These are phyloP conservation scores for Pilobolus umbonatus DNA, from an alignment of 192 early-diverging fungal genomes.

Conservation along the genomic window DNA sequence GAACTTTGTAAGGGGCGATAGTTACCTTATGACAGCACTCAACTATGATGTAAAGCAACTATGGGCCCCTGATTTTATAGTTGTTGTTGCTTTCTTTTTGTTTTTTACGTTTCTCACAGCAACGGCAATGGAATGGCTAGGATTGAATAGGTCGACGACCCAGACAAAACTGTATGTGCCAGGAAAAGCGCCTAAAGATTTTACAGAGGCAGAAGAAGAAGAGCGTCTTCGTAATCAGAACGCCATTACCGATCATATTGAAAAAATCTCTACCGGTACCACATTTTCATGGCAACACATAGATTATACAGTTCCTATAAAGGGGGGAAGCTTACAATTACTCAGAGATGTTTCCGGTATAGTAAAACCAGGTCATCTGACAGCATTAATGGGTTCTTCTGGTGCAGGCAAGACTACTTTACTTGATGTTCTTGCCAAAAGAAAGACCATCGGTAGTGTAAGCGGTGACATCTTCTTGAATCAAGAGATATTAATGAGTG, in stretches of 20 bases:
- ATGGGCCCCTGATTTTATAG: slow-evolving; percentile 56
- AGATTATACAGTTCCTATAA: slow-evolving; percentile 64
- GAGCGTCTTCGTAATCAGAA: slow-evolving; percentile 27
- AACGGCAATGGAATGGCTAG: slow-evolving; percentile 46
- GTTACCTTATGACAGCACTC: slow-evolving; percentile 50
- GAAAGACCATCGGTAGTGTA: slow-evolving; percentile 66
- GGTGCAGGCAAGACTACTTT: slow-evolving; percentile 76
- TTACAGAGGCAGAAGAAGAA: slow-evolving; percentile 23
- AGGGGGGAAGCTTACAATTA: slow-evolving; percentile 56
- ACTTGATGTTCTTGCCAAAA: slow-evolving; percentile 64
- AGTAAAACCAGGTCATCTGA: slow-evolving; percentile 67
- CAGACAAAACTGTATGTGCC: slow-evolving; percentile 46
- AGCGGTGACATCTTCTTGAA: slow-evolving; percentile 65
- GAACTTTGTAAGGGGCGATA: slow-evolving; percentile 49
- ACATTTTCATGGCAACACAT: slow-evolving; percentile 61
- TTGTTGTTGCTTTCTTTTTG: slow-evolving; percentile 44
- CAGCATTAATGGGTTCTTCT: slow-evolving; percentile 73
- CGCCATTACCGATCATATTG: slow-evolving; percentile 30
- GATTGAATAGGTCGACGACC: slow-evolving; percentile 39
- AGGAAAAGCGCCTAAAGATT: slow-evolving; percentile 23
- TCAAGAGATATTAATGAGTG: slow-evolving; percentile 50
- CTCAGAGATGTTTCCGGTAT: slow-evolving; percentile 65
- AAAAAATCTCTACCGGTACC: slow-evolving; percentile 33
- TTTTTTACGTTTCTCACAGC: slow-evolving; percentile 37
- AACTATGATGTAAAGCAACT: slow-evolving; percentile 49